These are phyloP conservation scores for Nicotiana attenuata DNA, from an alignment of 257 asterid genomes.

Conservation along the genomic window DNA sequence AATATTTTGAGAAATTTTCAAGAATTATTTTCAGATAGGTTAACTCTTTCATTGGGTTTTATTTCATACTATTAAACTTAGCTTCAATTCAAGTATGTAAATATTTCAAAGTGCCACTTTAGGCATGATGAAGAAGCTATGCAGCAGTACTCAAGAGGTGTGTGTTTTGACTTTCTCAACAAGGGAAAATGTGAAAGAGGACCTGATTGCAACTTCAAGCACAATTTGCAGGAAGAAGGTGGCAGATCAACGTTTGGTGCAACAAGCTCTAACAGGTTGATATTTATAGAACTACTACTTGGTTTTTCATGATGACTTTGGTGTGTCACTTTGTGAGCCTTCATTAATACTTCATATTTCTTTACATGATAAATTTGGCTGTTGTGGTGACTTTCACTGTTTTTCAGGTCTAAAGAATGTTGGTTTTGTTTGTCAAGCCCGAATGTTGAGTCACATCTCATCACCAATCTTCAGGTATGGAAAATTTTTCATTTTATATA, in stretches of 20 bases:
- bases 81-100: no score
- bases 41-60: no score
- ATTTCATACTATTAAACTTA: no score
- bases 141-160: constrained; percentile 80
- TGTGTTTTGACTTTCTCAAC: constrained; percentile 91
- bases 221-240: constrained; percentile 67
- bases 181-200: constrained; percentile 96
- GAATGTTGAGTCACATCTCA: constrained; percentile 75
- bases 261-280: constrained; percentile 53
- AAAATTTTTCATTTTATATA: neutral
- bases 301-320: neutral
- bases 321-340: neutral
- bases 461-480: constrained; percentile 86
- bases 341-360: neutral
- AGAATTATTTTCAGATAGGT: no score
- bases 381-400: constrained; percentile 8
- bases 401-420: constrained; percentile 82
- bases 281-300: neutral
- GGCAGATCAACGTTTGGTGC: constrained; percentile 52
- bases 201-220: constrained; percentile 86
- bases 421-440: constrained; percentile 97
- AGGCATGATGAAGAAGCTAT: constrained; percentile 89
- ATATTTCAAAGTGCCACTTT: constrained; percentile 46
- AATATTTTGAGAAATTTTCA: no score
- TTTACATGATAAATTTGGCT: neutral